These are phyloP conservation scores for Hymenoscyphus albidus DNA, from an alignment of 2,329 filamentous ascomycete genomes.

Conservation along the genomic window DNA sequence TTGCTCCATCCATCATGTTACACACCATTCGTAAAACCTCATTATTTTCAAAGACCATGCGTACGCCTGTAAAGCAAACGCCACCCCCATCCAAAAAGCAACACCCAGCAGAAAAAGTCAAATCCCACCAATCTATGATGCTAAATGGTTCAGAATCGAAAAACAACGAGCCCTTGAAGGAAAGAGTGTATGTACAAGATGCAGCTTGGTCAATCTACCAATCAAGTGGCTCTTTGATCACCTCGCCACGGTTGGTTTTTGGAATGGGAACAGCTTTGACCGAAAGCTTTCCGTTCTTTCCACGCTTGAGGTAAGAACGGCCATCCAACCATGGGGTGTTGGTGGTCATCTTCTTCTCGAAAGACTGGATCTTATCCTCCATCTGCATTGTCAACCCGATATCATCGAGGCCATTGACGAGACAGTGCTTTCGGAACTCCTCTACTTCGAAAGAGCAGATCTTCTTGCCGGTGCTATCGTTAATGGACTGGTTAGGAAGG, in stretches of 20 bases:
- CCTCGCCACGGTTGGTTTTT: conserved; percentile 83
- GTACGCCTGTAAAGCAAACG: not conserved
- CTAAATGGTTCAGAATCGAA: not conserved
- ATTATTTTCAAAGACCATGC: not conserved
- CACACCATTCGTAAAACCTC: not conserved
- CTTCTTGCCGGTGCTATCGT: conserved; percentile 67
- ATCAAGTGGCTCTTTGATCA: conserved; percentile 79
- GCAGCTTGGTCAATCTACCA: conserved; percentile 53
- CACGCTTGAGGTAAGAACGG: conserved; percentile 68
- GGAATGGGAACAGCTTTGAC: conserved; percentile 67
- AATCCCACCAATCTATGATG: conserved; percentile 1
- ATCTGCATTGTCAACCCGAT: conserved; percentile 92
- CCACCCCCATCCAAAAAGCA: conserved; percentile 3
- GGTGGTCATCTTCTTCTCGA: conserved; percentile 71
- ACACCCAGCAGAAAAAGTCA: not conserved
- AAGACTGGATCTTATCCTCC: conserved; percentile 81
- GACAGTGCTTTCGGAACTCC: conserved; percentile 89
- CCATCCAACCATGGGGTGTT: conserved; percentile 92
- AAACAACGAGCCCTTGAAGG: not conserved
- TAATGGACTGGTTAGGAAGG: conserved; percentile 78
- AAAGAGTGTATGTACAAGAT: conserved; percentile 1
- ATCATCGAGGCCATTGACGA: conserved; percentile 90
- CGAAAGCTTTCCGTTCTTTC: conserved; percentile 51
- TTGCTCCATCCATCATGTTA: not conserved
- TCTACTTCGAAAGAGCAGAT: conserved; percentile 84